Base-by-base conservation (phyloP, 371 early-diverging fungal species). In the Mortierella sp. region DNA sequence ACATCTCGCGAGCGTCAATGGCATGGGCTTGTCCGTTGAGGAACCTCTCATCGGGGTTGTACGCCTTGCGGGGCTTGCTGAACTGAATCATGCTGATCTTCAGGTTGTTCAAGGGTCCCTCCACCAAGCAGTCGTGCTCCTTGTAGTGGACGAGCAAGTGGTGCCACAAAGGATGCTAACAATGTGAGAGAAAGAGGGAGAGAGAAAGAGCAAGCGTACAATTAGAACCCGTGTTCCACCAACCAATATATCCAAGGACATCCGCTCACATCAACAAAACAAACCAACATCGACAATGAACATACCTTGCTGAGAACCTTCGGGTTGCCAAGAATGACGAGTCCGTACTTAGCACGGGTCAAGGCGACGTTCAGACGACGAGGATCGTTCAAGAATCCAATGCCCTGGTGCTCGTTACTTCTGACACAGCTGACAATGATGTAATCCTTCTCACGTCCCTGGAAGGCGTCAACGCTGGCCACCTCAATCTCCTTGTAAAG, bases 391-490 rank as follows among this genome's bases (percentile, higher is more conserved):
- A 99, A 91, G 90, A 99, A 99, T 44, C 99, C 99, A 80, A 99
- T 98, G 22, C 98, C 99, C 78, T 97, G 97, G 79, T 96, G 96
- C 75, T 97, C 96, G 87, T 99, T 99, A 75, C 97, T 96, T 61
- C 99, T 91, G 24, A 99, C 99, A 85, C 99, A 97, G 78, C 96
- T 94, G 68, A 99, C 90, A 80, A 99, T 98, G 76, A 99, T 99
- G 82, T 97, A 99, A 85, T 99, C 99, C 87, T 99, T 99, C 86
- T 99, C 99, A 86, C 99, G 95, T 34, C 99, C 99, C 80, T 99
- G 99, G 93, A 99, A 99, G 9, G 99, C 99, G 85, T 99, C 99
- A n/a, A 99, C 99, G 86, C 96, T 97, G 26, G 97, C 97, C 0
- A 99, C 97, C 85, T 99, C 99, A 43, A 99, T 97, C 53, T 97